A percentile compares a stretch with the other conserved stretches of the same genome.
These are phyloP conservation scores for Aspergillus affinis DNA, from an alignment of 495 filamentous ascomycete genomes.

Conservation along the genomic window DNA sequence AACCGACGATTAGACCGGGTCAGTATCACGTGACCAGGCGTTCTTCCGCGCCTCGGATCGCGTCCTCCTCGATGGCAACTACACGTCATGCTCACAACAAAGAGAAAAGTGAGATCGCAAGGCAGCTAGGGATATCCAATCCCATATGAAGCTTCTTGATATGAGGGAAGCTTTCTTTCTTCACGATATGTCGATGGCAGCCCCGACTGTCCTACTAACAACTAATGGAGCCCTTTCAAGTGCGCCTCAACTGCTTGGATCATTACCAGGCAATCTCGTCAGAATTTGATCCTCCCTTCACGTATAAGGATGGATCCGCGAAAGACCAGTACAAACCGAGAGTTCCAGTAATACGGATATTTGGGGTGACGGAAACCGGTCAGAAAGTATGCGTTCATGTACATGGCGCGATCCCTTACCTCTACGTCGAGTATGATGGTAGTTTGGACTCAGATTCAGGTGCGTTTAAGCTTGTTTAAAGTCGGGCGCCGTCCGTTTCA, in stretches of 20 bases:
- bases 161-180: constrained; percentile 11
- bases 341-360: constrained; percentile 86
- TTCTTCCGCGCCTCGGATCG: constrained; percentile 27
- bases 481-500: neutral
- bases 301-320: constrained; percentile 51
- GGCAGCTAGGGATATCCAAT: neutral
- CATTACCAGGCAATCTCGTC: constrained; percentile 81
- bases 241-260: constrained; percentile 93
- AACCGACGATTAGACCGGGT: constrained; percentile 8
- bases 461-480: constrained; percentile 32
- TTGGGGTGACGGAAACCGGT: constrained; percentile 91
- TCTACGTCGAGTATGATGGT: constrained; percentile 85
- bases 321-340: constrained; percentile 57
- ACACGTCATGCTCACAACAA: constrained; percentile 14
- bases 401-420: constrained; percentile 92
- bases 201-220: constrained; percentile 19
- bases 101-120: constrained; percentile 1
- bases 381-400: constrained; percentile 97
- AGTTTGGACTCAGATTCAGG: constrained; percentile 64
- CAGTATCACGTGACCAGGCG: constrained; percentile 34
- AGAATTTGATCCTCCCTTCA: constrained; percentile 77
- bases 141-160: neutral
- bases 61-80: constrained; percentile 13
- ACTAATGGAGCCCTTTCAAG: constrained; percentile 68
- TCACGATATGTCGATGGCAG: constrained; percentile 32